A percentile compares a stretch with the other conserved stretches of the same genome.
Evolutionary conservation across 768 basidiomycete species (phyloP).

Genomic region (Mycena indigotica): DNA sequence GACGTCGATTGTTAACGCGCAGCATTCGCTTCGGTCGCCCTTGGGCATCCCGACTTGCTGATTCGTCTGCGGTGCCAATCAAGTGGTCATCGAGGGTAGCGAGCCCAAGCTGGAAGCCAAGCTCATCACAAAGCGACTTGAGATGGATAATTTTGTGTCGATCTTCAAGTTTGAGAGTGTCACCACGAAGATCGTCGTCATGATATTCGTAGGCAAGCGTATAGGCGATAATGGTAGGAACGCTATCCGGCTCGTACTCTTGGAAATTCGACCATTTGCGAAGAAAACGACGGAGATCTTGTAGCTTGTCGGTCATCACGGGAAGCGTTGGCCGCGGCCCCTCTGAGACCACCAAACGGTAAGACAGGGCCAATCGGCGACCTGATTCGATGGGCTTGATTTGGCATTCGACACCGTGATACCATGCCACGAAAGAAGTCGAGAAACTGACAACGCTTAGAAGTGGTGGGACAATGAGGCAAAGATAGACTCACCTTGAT

Average conservation of each 20-base stretch:
- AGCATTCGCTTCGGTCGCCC: constrained; percentile 18
- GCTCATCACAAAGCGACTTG: constrained; percentile 18
- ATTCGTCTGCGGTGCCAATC: constrained; percentile 20
- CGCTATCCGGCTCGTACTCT: constrained; percentile 18
- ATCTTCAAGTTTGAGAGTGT: constrained; percentile 21
- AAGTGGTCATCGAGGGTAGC: constrained; percentile 23
- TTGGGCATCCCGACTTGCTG: constrained; percentile 13
- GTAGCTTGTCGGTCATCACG: constrained; percentile 18
- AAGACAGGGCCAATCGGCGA: constrained; percentile 21
- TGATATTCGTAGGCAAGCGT: constrained; percentile 18
- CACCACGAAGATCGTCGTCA: constrained; percentile 20
- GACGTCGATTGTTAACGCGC: constrained; percentile 17
- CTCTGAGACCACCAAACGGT: constrained; percentile 12
- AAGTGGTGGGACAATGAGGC: background rate
- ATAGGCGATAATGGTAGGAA: constrained; percentile 19
- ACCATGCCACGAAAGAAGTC: constrained; percentile 21
- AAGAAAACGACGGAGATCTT: constrained; percentile 17
- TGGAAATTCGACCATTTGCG: constrained; percentile 22
- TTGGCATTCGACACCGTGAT: constrained; percentile 20
- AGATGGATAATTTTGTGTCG: constrained; percentile 22
- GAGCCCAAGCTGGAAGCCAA: constrained; percentile 21
- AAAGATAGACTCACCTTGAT: constrained; percentile 11
- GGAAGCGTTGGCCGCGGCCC: constrained; percentile 15
- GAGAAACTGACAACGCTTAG: constrained; percentile 15
- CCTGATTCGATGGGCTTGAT: constrained; percentile 21